Evolutionary conservation across 257 asterid species (phyloP).

Genomic region (Anisodus tanguticus): DNA sequence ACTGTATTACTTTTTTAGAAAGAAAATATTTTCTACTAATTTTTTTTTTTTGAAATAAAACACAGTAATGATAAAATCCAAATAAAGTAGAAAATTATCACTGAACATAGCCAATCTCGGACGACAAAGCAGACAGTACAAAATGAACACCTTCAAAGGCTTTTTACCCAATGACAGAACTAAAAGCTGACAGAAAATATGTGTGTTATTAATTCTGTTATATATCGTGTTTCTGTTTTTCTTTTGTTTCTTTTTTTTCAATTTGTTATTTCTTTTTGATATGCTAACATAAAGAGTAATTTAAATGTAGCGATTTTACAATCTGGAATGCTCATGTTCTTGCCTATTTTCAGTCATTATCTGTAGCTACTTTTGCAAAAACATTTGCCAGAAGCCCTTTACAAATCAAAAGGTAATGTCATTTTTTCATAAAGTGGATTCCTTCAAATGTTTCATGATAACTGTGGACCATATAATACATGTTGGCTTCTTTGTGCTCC

Average conservation of each 20-base stretch:
- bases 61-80: too few species aligned
- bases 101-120: too few species aligned
- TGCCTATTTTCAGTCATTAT: not conserved
- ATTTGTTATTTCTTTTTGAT: not conserved
- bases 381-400: slow-evolving; percentile 20
- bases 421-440: slow-evolving; percentile 21
- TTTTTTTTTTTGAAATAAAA: too few species aligned
- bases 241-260: too few species aligned
- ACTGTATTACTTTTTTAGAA: too few species aligned
- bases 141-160: not conserved
- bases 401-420: slow-evolving; percentile 9
- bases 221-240: not conserved
- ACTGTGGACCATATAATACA: not conserved
- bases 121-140: not conserved
- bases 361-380: not conserved
- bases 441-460: not conserved
- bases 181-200: not conserved
- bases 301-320: not conserved
- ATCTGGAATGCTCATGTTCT: not conserved
- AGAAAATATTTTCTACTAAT: too few species aligned
- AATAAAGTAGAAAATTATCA: too few species aligned
- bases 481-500: too few species aligned
- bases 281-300: not conserved
- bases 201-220: not conserved
- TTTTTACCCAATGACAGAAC: slow-evolving; percentile 1